These are phyloP conservation scores for Poteriospumella lacustris DNA, from an alignment of 108 stramenopile species.

Conservation along the genomic window DNA sequence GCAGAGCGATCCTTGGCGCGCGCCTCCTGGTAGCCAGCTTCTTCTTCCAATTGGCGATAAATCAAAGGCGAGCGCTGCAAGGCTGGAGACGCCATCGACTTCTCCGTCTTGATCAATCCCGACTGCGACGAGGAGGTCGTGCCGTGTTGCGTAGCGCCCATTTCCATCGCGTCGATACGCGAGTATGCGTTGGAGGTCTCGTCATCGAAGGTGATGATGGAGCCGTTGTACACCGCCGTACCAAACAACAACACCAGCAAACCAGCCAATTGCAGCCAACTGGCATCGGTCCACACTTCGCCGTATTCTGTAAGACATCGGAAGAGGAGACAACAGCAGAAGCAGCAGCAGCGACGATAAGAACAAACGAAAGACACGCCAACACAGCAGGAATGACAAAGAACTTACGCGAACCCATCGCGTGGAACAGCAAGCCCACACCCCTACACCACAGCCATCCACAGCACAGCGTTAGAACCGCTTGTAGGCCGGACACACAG, in stretches of 20 bases:
- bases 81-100: too few species aligned
- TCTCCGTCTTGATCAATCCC: too few species aligned
- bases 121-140: too few species aligned
- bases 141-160: too few species aligned
- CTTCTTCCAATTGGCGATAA: too few species aligned
- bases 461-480: neutral
- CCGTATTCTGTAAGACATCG: conserved; percentile 60
- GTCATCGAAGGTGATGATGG: neutral
- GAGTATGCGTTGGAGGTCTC: neutral
- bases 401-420: neutral
- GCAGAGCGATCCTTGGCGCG: too few species aligned
- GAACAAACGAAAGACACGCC: neutral
- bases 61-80: too few species aligned
- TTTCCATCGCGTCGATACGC: too few species aligned
- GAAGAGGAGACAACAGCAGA: conserved; percentile 74
- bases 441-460: neutral
- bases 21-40: too few species aligned
- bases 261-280: conserved; percentile 75
- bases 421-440: neutral
- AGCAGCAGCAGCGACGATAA: conserved; percentile 47
- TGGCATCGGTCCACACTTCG: conserved; percentile 76
- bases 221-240: conserved; percentile 89
- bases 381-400: neutral
- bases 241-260: conserved; percentile 78
- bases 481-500: neutral